phyloP scores from a whole-genome alignment of 2,329 filamentous ascomycete genomes.

The Penicillium sclerotiorum region DNA sequence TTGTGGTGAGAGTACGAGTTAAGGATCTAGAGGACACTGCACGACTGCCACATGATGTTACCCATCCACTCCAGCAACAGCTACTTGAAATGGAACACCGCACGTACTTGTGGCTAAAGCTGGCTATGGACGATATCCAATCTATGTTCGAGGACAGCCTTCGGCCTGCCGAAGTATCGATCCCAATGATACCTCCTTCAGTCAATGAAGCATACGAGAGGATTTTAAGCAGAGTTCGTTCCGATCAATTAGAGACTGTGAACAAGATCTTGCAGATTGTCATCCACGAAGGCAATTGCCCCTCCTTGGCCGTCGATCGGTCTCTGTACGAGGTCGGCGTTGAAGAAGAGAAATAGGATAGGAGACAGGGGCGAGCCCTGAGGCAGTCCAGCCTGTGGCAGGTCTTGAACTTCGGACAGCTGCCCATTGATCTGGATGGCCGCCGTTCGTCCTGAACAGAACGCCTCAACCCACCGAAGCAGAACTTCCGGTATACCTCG shows the following conservation, averaged over 20 bases:
- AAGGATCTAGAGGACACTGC: constrained; percentile 11
- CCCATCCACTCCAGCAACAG: constrained; percentile 9
- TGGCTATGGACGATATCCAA: constrained; percentile 15
- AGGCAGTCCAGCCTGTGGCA: too few relatives aligned
- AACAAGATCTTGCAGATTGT: constrained; percentile 14
- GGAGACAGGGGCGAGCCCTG: too few relatives aligned
- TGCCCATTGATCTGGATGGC: too few relatives aligned
- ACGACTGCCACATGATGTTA: not conserved
- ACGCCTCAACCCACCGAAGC: too few relatives aligned
- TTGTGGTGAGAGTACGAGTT: constrained; percentile 12
- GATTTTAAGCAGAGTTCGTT: constrained; percentile 11
- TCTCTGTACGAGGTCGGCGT: too few relatives aligned
- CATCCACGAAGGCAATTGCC: constrained; percentile 13
- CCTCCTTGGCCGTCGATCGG: too few relatives aligned
- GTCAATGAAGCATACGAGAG: constrained; percentile 17
- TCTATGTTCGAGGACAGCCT: constrained; percentile 8
- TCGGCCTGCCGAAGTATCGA: constrained; percentile 5
- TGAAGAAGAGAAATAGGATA: too few relatives aligned
- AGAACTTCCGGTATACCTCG: too few relatives aligned
- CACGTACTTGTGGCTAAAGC: constrained; percentile 23
- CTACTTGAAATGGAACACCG: constrained; percentile 21
- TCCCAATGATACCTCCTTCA: constrained; percentile 10
- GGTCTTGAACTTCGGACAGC: too few relatives aligned
- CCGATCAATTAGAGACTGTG: not conserved
- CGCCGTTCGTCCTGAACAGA: too few relatives aligned